Evolutionary conservation across 2,329 filamentous ascomycete genomes (phyloP), one percentile per base, ranked within the genome.

Genomic region (Cyclaneusma minus): DNA sequence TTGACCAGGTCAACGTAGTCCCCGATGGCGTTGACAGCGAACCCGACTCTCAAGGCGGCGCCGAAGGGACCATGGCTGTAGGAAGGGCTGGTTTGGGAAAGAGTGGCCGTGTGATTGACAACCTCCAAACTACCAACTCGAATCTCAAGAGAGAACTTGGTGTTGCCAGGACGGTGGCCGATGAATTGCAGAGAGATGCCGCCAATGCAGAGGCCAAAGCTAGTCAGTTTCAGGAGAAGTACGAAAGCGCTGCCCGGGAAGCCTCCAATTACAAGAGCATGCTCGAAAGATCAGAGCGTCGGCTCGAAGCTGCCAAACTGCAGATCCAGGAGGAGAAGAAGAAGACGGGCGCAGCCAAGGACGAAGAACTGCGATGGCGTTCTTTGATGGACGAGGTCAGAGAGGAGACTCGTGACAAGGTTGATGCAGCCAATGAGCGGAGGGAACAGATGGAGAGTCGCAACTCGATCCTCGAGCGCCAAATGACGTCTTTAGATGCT

Each of bases 91-190:
- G 69, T 3, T 54, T 77, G 3, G 77, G 77, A 22, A 83, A 83
- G 55, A 81, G 74, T 7, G 77, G 77, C 6, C 62, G 76, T 17
- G 77, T 83, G 27, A 87, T 89, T 49, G 82, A 89, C 52, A 70
- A 72, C 43, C 64, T 89, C 28, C 80, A 83, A 44, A 73, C 74
- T 28, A 80, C 87, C 45, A 84, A 84, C 39, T 80, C 87, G 43
- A 64, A 72, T 21, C 58, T 87, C 23, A 79, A 79, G 40, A 66
- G 79, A 27, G 79, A 87, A 35, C 58, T 80, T 30, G 61, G 75
- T 41, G 66, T 76, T 30, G 73, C 79, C 48, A 58, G 60, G 12
- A 47, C 76, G 29, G 63, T 64, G 23, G 63, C 74, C 22, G 76
- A 83, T 31, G 79, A 84, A 42, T 63, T 75, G n/a, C 68, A 69